Base-by-base conservation (phyloP, 1,139 yeast genomes). In the Diutina sp. region DNA sequence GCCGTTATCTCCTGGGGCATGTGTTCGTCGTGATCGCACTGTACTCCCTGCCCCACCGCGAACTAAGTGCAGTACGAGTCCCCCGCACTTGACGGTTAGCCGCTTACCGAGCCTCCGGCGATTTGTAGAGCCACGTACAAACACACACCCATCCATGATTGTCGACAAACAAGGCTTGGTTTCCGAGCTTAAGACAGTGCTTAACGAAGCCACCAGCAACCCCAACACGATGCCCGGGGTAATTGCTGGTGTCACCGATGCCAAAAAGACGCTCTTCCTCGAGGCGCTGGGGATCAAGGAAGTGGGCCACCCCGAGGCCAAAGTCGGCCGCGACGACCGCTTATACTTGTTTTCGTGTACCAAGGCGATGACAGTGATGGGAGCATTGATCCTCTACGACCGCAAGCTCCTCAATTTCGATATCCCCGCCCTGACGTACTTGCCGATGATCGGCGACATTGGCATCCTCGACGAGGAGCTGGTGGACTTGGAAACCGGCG, bases 311-410 rank as follows among this genome's bases (percentile, higher is more conserved):
- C 51, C 51, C 14, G 16, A 12, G 35, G 12, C 51, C 16, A 47
- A 25, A 29, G 44, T 30, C 8, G 35, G n/a, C 28, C 32, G 32
- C 2, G 41, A 50, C 18, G 53, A 30, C 53, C 25, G 12, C 12
- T 50, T 50, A 12, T n/a, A 29, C 65, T 16, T 62, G 61, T 55
- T 46, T 62, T 16, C 64, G 63, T 75, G 80, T 58, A 77, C 84
- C 14, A 81, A 81, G 61, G 63, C 78, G 3, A 64, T 79, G 57
- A 77, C 83, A 1, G 71, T 78, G 0, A 70, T 76, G 64, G 83
- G 79, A 0, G 66, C 72, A 2, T 66, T 81, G 57, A 74, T 74
- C 53, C 69, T 80, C 32, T 72, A 72, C 50, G 84, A 81, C 57
- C 69, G 70, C 55, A 81, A 81, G 0, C 64, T 64, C 50, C 61